A percentile compares a stretch with the other conserved stretches of the same genome.
Evolutionary conservation across 2,329 filamentous ascomycete species (phyloP).

Genomic region (Pseudovirgaria hyperparasitica): DNA sequence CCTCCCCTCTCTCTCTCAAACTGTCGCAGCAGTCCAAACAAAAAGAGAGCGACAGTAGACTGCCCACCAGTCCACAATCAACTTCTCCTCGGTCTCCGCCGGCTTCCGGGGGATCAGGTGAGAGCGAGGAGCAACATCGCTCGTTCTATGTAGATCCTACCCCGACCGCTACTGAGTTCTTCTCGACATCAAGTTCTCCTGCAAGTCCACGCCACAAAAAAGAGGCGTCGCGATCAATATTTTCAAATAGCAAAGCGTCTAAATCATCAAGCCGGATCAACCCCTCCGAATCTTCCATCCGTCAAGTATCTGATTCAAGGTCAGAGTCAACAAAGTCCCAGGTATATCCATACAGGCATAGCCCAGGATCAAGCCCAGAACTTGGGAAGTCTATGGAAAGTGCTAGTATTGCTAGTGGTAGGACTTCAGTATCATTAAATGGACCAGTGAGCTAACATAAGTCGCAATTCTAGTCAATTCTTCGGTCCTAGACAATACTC

Average conservation of each 20-base stretch:
- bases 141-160: too few relatives aligned
- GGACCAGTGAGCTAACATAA: too few relatives aligned
- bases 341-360: slow-evolving; percentile 29
- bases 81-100: slow-evolving; percentile 16
- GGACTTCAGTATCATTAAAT: too few relatives aligned
- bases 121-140: too few relatives aligned
- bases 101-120: too few relatives aligned
- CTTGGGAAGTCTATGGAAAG: slow-evolving; percentile 10
- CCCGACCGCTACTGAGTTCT: slow-evolving; percentile 18
- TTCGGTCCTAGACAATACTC: not conserved
- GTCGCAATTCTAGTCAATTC: too few relatives aligned
- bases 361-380: slow-evolving; percentile 36
- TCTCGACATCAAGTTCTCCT: slow-evolving; percentile 18
- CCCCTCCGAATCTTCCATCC: slow-evolving; percentile 21
- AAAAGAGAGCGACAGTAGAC: slow-evolving; percentile 13
- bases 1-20: slow-evolving; percentile 22
- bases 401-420: slow-evolving; percentile 9
- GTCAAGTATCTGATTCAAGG: slow-evolving; percentile 21
- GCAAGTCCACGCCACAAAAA: slow-evolving; percentile 23
- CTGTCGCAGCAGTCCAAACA: slow-evolving; percentile 19
- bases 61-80: slow-evolving; percentile 22
- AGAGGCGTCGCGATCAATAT: slow-evolving; percentile 28
- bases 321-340: slow-evolving; percentile 10
- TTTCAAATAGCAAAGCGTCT: slow-evolving; percentile 34
- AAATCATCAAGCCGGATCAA: slow-evolving; percentile 32